Conservation (phyloP, 345 rosid genomes). For the Bruguiera sexangula region DNA sequence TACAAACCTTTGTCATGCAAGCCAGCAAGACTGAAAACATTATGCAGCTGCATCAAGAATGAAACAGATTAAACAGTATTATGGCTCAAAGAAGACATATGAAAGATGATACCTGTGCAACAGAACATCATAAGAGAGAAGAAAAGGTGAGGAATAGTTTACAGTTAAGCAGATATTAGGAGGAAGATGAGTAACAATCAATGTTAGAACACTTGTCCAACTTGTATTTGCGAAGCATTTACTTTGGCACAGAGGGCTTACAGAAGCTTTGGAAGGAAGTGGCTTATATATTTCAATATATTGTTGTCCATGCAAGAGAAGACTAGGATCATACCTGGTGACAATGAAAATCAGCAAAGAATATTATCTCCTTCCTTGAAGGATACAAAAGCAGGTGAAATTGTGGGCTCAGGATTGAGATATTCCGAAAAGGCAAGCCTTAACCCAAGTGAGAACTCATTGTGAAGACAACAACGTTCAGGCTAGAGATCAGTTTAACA, state of each 20-base stretch:
- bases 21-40: slow-evolving; percentile 67
- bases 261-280: slow-evolving; percentile 63
- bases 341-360: slow-evolving; percentile 10
- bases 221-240: background rate
- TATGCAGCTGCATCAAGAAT: slow-evolving; percentile 51
- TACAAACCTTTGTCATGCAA: slow-evolving; percentile 86
- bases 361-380: background rate
- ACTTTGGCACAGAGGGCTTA: slow-evolving; percentile 33
- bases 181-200: background rate
- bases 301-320: slow-evolving; percentile 87
- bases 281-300: slow-evolving; percentile 78
- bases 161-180: background rate
- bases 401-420: background rate
- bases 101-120: background rate
- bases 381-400: background rate
- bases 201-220: background rate
- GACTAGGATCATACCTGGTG: slow-evolving; percentile 62
- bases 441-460: background rate
- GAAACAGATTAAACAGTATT: background rate
- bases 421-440: background rate
- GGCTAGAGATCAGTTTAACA: background rate
- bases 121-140: background rate
- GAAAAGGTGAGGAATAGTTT: background rate
- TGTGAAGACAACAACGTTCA: background rate
- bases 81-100: background rate